Conservation (phyloP, 1,284 basidiomycete species). For the Sporisorium scitamineum region DNA sequence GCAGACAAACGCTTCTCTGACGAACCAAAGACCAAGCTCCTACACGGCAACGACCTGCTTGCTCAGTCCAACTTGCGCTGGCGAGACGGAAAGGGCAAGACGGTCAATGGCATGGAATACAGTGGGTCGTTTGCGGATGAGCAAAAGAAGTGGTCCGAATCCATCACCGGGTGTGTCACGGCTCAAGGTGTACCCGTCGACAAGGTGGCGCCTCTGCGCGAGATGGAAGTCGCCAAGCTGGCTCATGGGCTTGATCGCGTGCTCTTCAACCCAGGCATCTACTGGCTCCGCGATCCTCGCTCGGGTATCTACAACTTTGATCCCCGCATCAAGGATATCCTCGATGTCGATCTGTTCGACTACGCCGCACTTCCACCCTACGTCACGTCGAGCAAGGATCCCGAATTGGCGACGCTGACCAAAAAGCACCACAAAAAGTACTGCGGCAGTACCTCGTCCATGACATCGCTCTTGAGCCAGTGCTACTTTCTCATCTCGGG, state of each 20-base stretch:
- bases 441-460: conserved; percentile 90
- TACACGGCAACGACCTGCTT: conserved; percentile 30
- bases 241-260: conserved; percentile 81
- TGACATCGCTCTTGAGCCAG: conserved; percentile 85
- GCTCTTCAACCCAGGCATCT: conserved; percentile 79
- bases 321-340: conserved; percentile 78
- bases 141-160: conserved; percentile 25
- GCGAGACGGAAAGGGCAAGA: conserved; percentile 37
- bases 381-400: conserved; percentile 82
- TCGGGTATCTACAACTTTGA: conserved; percentile 89
- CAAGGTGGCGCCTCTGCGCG: conserved; percentile 57
- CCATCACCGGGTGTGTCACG: conserved; percentile 35
- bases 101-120: conserved; percentile 7
- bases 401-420: conserved; percentile 78
- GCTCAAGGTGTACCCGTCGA: conserved; percentile 27
- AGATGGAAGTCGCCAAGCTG: conserved; percentile 76
- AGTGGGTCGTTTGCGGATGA: conserved; percentile 33
- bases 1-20: conserved; percentile 22
- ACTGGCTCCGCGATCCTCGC: conserved; percentile 87
- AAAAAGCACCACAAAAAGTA: conserved; percentile 76
- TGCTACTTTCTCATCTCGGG: conserved; percentile 78
- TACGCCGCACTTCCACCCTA: conserved; percentile 84
- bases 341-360: conserved; percentile 87
- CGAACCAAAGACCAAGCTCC: conserved; percentile 22
- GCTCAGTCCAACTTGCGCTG: conserved; percentile 24